Evolutionary conservation across 2,329 filamentous ascomycete species (phyloP).

Genomic region (Colletotrichum limetticola): DNA sequence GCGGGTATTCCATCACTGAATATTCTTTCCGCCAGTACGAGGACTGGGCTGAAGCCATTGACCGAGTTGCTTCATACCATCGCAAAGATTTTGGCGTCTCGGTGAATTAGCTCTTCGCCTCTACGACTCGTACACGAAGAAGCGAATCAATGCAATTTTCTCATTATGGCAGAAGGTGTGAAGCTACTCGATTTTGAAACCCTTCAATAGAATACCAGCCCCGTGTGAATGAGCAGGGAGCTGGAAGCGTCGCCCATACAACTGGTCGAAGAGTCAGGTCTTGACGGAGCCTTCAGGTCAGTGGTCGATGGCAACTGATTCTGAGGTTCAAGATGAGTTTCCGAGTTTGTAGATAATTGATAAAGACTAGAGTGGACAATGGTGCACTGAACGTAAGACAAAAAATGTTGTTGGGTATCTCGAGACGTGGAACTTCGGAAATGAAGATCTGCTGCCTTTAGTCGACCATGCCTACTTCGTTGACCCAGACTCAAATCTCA

Average conservation of each 20-base stretch:
- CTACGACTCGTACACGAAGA: constrained; percentile 48
- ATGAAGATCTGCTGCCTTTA: too few relatives aligned
- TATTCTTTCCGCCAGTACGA: too few relatives aligned
- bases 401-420: too few relatives aligned
- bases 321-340: too few relatives aligned
- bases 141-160: constrained; percentile 51
- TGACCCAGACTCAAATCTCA: not conserved
- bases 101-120: constrained; percentile 36
- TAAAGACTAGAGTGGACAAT: too few relatives aligned
- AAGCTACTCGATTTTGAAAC: constrained; percentile 47
- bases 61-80: too few relatives aligned
- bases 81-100: too few relatives aligned
- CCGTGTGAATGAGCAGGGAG: constrained; percentile 41
- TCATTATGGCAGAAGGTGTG: constrained; percentile 42
- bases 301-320: not conserved
- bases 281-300: constrained; percentile 39
- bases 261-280: constrained; percentile 44
- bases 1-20: too few relatives aligned
- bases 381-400: too few relatives aligned
- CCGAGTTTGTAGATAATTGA: too few relatives aligned
- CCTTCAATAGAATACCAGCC: constrained; percentile 37
- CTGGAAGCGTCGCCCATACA: constrained; percentile 42
- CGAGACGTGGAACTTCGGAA: too few relatives aligned
- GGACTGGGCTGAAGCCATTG: too few relatives aligned
- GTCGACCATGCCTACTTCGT: not conserved